Base-by-base conservation (phyloP, 768 basidiomycete genomes). In the Suillus subalutaceus region DNA sequence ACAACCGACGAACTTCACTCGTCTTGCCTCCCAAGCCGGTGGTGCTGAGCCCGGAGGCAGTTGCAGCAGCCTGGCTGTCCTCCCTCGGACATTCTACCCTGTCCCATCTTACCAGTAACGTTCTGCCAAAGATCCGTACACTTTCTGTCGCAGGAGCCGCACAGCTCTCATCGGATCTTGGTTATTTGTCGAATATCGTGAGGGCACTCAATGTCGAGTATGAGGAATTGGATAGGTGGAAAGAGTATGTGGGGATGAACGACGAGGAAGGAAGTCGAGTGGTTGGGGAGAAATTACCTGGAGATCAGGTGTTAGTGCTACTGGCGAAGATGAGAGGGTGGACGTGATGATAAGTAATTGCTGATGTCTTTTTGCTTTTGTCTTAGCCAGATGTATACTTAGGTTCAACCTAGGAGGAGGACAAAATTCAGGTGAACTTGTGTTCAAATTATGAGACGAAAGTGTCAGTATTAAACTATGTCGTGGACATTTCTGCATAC, bases 41-140 rank as follows among this genome's bases (percentile, higher is more conserved):
- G 43, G 68, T 75, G 9, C 78, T 92, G 61, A 86, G 89, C 61
- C 88, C 93, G 5, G 96, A 96, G 74, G 83, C 86, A 2, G 91
- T 98, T 20, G 89, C 94, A 5, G 90, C 93, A 1, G 90, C 93
- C 2, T 99, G 97, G 96, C 87, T 99, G 13, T 86, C 91, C 41
- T 96, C 94, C 10, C 85, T 99, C n/a, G 92, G 94, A 0, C 88
- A 92, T 56, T 85, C 90, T 15, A 86, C 96, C 55, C 82, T 97
- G 44, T 81, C 86, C 2, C 86, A 96, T 73, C 81, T 99, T 56
- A 92, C 91, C 4, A 73, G 76, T 35, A 80, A 80, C 23, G 82
- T 94, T 40, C 83, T 99, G 1, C 94, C 96, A 16, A 80, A 81
- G 38, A 91, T 99, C 64, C 79, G 82, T 3, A 79, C 80, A 37